phyloP scores from a whole-genome alignment of 108 stramenopile species.

The Bacterosira constricta region DNA sequence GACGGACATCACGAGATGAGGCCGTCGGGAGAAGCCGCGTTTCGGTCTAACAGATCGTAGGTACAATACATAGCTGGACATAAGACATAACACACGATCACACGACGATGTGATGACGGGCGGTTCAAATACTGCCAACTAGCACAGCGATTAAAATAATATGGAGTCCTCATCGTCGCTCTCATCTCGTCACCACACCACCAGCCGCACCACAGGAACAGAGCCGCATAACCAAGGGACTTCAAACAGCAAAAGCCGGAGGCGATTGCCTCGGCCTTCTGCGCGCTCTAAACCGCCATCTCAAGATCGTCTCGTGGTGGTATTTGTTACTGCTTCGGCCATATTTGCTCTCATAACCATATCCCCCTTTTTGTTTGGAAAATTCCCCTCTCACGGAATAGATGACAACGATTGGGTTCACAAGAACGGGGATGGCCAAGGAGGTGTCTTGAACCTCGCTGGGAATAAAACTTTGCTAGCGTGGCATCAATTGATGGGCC shows the following conservation, averaged over 20 bases:
- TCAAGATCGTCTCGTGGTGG: constrained; percentile 36
- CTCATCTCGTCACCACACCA: no score
- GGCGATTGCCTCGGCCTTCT: background rate
- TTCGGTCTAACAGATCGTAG: no score
- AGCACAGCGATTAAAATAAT: no score
- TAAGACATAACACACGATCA: no score
- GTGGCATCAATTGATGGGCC: background rate
- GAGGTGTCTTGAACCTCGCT: background rate
- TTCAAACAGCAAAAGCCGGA: background rate
- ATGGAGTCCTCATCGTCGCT: no score
- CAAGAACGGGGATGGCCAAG: background rate
- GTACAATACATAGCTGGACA: no score
- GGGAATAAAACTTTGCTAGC: constrained; percentile 2
- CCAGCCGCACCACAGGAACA: no score
- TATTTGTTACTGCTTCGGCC: constrained; percentile 24
- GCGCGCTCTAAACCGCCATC: constrained; percentile 32
- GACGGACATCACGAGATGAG: no score
- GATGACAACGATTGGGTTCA: constrained; percentile 3
- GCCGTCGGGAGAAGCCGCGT: no score
- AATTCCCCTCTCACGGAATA: constrained; percentile 4
- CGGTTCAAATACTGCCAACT: no score
- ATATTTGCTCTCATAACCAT: constrained; percentile 28
- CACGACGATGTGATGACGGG: no score
- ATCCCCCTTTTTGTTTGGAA: constrained; percentile 38
- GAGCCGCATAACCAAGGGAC: background rate